These are phyloP conservation scores for Rhodomyrtus tomentosa DNA, from an alignment of 345 rosid species.

Conservation along the genomic window DNA sequence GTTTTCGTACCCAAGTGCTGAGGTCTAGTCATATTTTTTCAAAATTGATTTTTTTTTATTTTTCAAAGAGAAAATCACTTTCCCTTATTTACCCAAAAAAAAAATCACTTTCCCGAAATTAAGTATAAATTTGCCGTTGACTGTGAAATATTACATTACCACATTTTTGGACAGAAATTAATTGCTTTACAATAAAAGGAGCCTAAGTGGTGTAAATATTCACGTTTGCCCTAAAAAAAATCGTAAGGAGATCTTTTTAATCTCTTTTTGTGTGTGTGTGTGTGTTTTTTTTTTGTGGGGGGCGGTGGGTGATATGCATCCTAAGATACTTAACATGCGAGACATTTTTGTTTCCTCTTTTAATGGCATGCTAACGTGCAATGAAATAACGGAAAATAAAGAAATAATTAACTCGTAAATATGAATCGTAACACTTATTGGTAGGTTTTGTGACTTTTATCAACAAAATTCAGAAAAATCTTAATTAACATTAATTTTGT, in stretches of 20 bases:
- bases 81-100: neutral
- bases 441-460: neutral
- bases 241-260: neutral
- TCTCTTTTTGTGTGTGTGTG: neutral
- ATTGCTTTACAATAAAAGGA: neutral
- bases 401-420: neutral
- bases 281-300: too few species aligned
- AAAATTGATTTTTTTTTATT: neutral
- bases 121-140: neutral
- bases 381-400: neutral
- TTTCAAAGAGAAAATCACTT: neutral
- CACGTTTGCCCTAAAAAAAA: neutral
- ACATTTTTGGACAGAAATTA: neutral
- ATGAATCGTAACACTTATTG: neutral
- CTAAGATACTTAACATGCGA: neutral
- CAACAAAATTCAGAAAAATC: neutral
- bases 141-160: neutral
- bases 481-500: neutral
- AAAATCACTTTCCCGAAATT: neutral
- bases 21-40: neutral
- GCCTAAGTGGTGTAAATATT: neutral
- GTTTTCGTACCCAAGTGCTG: neutral
- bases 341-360: neutral
- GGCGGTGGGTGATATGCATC: neutral
- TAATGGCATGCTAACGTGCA: neutral